Base-by-base conservation (phyloP, 257 asterid genomes). In the Parsonsia alboflavescens region DNA sequence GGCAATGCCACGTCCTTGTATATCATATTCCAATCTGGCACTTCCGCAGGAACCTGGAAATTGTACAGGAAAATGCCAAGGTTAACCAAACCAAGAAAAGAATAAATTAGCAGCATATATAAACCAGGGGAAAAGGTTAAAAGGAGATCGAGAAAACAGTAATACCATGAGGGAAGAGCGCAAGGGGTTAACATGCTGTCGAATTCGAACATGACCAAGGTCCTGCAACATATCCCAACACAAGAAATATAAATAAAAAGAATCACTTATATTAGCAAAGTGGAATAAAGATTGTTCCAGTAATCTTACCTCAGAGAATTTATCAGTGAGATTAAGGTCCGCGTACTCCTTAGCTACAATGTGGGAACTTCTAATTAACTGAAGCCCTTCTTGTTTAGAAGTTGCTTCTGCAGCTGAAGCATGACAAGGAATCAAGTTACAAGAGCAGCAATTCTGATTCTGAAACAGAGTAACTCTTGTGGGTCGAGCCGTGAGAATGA, bases 101-200 rank as follows among this genome's bases (percentile, higher is more conserved):
- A 64, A 13, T 22, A 58, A 70, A 19, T 33, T 13, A 59, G 28
- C 42, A 41, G 30, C 10, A 41, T 57, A 16, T 58, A 16, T 50
- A 36, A n/a, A 48, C 24, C 57, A 70, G 12, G 15, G n/a, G n/a
- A 41, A 41, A 9, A 24, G 19, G n/a, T 10, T 15, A 24, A 50
- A 52, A 42, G 49, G 24, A 57, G 28, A 46, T 4, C 22, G 39
- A 44, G 44, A 75, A 52, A 82, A 81, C 54, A 67, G 15, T 53
- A 10, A 12, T 81, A 94, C 98, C 97, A 90, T 78, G 82, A 84
- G 89, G 46, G 82, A 41, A 66, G 87, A 82, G 33, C 96, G 88
- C 70, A 94, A 90, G 75, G 98, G 98, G 79, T 94, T 94, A 49
- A 92, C 97, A 84, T 94, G 98, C 87, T 89, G 97, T 73, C 98